These are phyloP conservation scores for Boletus sp. DNA, from an alignment of 1,284 basidiomycete genomes.

Conservation along the genomic window DNA sequence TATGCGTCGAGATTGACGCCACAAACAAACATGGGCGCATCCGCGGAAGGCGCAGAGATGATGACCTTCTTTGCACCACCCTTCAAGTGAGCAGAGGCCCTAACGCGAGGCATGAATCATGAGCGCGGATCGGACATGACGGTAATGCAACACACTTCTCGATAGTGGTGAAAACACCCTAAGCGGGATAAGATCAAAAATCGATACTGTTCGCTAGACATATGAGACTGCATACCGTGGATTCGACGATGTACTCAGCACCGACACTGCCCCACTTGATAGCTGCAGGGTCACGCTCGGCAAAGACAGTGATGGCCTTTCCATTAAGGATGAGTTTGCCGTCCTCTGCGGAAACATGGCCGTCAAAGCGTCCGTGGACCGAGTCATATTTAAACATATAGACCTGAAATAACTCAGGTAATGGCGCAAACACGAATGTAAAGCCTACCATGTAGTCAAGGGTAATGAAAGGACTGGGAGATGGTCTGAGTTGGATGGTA, in stretches of 20 bases:
- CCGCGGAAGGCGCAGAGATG: slow-evolving; percentile 98
- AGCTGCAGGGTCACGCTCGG: slow-evolving; percentile 85
- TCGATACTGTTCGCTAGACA: slow-evolving; percentile 7
- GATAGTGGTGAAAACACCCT: slow-evolving; percentile 98
- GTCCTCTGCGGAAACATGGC: slow-evolving; percentile 81
- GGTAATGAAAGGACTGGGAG: slow-evolving; percentile 43
- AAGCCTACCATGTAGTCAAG: slow-evolving; percentile 86
- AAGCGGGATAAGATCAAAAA: slow-evolving; percentile 12
- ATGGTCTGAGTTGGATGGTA: background rate
- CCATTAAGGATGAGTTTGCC: slow-evolving; percentile 91
- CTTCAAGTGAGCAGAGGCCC: slow-evolving; percentile 94
- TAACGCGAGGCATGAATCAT: slow-evolving; percentile 36
- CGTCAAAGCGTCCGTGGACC: slow-evolving; percentile 96
- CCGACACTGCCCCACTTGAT: slow-evolving; percentile 86
- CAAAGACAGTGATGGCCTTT: slow-evolving; percentile 80
- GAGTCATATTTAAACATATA: slow-evolving; percentile 99
- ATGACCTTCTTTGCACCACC: slow-evolving; percentile 99
- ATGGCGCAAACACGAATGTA: background rate
- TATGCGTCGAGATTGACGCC: slow-evolving; percentile 98
- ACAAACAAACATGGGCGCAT: slow-evolving; percentile 97
- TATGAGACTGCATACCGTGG: slow-evolving; percentile 63
- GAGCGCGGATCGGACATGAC: slow-evolving; percentile 9
- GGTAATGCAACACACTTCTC: slow-evolving; percentile 60
- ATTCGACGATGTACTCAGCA: slow-evolving; percentile 96
- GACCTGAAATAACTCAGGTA: slow-evolving; percentile 52